Percentiles rank a stretch among this genome's conserved stretches.
Evolutionary conservation across 164 flowering plant species (phyloP).

Genomic region (Magnolia changhungtana): DNA sequence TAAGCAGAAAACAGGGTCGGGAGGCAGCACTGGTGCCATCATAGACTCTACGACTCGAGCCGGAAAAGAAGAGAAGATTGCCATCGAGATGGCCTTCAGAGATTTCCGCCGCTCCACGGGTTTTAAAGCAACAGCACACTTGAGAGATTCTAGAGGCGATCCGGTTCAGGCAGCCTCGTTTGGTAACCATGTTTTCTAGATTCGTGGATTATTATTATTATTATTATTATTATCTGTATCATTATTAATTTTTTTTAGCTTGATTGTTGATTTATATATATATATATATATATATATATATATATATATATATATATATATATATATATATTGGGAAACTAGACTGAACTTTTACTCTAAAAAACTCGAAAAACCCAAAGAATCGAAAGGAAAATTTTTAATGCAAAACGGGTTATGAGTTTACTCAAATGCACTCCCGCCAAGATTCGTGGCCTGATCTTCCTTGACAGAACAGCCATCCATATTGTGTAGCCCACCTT

Average conservation of each 20-base stretch:
- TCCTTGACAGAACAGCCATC: no score
- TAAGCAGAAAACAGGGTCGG: neutral
- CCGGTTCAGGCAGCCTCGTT: neutral
- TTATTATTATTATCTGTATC: neutral
- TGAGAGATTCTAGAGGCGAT: slow-evolving; percentile 2
- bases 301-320: no score
- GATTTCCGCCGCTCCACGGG: neutral
- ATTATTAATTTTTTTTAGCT: neutral
- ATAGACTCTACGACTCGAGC: neutral
- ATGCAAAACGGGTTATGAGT: no score
- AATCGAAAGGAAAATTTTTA: no score
- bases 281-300: no score
- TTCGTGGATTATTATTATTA: neutral
- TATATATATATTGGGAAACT: no score
- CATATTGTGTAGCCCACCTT: no score
- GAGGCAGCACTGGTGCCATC: neutral
- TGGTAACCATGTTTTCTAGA: neutral
- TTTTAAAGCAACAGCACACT: neutral
- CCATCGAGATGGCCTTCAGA: neutral
- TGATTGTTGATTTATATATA: neutral
- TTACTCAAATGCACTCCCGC: no score
- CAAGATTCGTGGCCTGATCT: no score
- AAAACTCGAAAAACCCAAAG: no score
- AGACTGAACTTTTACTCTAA: no score
- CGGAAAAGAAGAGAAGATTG: slow-evolving; percentile 6